Conservation (phyloP, 306 rosid species). For the Gastrolobium villosum region DNA sequence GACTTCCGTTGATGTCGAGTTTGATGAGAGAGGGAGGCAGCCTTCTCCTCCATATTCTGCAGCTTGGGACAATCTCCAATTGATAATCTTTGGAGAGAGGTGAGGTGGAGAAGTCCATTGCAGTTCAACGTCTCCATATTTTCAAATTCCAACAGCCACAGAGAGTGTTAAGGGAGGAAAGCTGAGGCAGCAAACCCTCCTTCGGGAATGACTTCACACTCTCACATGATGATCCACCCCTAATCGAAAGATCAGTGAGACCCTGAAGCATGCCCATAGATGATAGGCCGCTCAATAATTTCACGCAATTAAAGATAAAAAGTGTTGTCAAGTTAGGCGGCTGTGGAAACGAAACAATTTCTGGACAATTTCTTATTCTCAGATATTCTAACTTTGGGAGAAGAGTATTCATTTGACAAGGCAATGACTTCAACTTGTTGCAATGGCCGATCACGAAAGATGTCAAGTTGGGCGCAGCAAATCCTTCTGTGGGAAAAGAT, state of each 20-base stretch:
- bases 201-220: not conserved
- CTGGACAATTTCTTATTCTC: no score
- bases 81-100: not conserved
- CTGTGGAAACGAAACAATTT: no score
- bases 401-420: no score
- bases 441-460: no score
- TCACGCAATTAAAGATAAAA: no score
- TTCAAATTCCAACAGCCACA: no score
- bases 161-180: conserved; percentile 14
- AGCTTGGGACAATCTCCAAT: not conserved
- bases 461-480: no score
- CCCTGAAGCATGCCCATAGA: not conserved
- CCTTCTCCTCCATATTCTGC: not conserved
- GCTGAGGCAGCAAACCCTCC: conserved; percentile 1
- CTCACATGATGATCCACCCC: no score
- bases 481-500: no score
- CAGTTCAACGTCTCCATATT: not conserved
- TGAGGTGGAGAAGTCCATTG: not conserved
- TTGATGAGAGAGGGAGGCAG: conserved; percentile 18
- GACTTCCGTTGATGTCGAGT: fast-evolving
- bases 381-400: no score
- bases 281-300: not conserved
- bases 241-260: conserved; percentile 11
- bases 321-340: no score
- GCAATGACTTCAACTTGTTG: no score